These are phyloP conservation scores for Fonsecaea erecta DNA, from an alignment of 2,329 filamentous ascomycete genomes.

Conservation along the genomic window DNA sequence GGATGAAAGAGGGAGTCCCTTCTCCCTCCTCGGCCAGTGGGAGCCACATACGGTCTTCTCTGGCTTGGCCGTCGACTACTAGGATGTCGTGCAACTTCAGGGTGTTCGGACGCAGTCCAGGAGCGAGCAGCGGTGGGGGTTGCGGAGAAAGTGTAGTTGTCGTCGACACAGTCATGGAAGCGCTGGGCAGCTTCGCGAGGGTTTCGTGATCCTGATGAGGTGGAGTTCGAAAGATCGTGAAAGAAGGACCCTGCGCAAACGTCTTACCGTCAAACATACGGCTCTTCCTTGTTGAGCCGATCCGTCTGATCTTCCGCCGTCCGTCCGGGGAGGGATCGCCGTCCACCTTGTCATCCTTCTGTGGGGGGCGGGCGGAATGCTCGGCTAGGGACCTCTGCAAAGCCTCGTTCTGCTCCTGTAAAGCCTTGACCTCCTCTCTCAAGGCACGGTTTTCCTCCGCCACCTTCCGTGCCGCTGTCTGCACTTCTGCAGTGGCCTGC, in stretches of 20 bases:
- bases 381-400: background rate
- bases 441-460: slow-evolving; percentile 71
- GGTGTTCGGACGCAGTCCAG: background rate
- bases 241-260: background rate
- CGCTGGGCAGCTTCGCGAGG: background rate
- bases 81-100: background rate
- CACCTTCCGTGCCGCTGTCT: slow-evolving; percentile 70
- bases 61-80: background rate
- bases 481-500: slow-evolving; percentile 72
- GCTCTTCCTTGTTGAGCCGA: background rate
- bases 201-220: background rate
- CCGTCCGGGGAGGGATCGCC: background rate
- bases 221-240: background rate
- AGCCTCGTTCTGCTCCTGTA: slow-evolving; percentile 6
- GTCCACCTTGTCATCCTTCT: background rate
- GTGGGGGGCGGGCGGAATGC: background rate
- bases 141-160: background rate
- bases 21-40: background rate
- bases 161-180: background rate
- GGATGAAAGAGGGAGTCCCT: background rate
- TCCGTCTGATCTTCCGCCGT: background rate
- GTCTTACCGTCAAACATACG: background rate
- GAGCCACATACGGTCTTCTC: background rate
- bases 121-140: background rate
- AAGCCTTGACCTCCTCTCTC: slow-evolving; percentile 22